Conservation (phyloP, 2,329 filamentous ascomycete species). For the Exserohilum turcica region DNA sequence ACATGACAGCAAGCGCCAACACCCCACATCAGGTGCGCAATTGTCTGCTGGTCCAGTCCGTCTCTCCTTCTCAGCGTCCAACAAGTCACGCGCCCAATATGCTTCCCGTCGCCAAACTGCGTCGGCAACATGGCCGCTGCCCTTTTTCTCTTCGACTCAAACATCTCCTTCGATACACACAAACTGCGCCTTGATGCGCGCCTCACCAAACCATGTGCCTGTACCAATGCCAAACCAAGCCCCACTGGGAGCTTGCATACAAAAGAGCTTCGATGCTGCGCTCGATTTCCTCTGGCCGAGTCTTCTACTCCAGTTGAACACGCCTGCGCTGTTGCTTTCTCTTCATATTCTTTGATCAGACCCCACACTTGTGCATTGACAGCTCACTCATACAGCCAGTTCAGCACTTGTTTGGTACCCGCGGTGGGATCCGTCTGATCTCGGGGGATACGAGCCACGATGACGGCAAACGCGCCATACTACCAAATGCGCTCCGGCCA, state of each 20-base stretch:
- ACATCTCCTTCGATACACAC: conserved; percentile 13
- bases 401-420: conserved; percentile 10
- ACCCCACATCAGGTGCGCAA: conserved; percentile 32
- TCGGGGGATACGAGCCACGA: conserved; percentile 23
- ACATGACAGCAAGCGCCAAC: conserved; percentile 38
- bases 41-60: conserved; percentile 12
- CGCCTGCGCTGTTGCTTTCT: neutral
- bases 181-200: conserved; percentile 13
- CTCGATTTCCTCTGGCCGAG: conserved; percentile 17
- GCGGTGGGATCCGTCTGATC: conserved; percentile 15
- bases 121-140: conserved; percentile 3
- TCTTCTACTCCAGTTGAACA: conserved; percentile 10
- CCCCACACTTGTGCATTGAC: conserved; percentile 29
- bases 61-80: conserved; percentile 11
- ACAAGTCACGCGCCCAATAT: conserved; percentile 11
- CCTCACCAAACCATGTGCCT: conserved; percentile 20
- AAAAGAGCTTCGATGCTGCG: conserved; percentile 24
- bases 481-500: conserved; percentile 41
- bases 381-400: conserved; percentile 12
- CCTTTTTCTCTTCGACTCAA: conserved; percentile 14
- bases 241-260: conserved; percentile 17
- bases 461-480: conserved; percentile 46
- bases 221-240: conserved; percentile 23
- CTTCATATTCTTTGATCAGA: conserved; percentile 16
- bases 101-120: conserved; percentile 7